Percentiles rank a stretch among this genome's conserved stretches.
Evolutionary conservation across 2,329 filamentous ascomycete species (phyloP).

Genomic region (Botrytis fabae): DNA sequence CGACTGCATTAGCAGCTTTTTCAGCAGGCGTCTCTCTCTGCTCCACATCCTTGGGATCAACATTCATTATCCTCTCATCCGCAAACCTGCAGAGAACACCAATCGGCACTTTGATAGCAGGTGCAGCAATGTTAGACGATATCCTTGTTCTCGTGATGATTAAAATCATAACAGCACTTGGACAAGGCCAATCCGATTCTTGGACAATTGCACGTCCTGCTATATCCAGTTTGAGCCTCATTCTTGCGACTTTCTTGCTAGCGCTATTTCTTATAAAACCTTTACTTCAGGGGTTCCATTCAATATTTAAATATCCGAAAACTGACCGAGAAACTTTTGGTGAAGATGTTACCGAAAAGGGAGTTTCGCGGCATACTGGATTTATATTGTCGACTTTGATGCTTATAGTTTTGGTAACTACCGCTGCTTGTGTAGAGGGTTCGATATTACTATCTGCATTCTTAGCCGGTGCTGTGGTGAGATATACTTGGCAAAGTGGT

Average conservation of each 20-base stretch:
- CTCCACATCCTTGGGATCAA: conserved; percentile 19
- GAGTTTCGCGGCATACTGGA: not conserved
- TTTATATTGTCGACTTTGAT: conserved; percentile 12
- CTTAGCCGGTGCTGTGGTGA: conserved; percentile 16
- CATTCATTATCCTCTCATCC: conserved; percentile 18
- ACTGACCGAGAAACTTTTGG: not conserved
- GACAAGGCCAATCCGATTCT: conserved; percentile 4
- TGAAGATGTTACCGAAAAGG: not conserved
- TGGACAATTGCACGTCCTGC: conserved; percentile 21
- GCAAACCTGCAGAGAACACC: conserved; percentile 22
- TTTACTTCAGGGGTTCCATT: not conserved
- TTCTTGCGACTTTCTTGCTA: not conserved
- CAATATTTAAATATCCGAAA: not conserved
- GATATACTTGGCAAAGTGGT: conserved; percentile 6
- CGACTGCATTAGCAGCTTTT: conserved; percentile 19
- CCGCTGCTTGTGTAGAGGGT: conserved; percentile 19
- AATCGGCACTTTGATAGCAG: conserved; percentile 18
- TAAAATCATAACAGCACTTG: conserved; percentile 16
- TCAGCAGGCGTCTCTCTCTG: conserved; percentile 20
- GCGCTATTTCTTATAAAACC: not conserved
- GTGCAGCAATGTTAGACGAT: conserved; percentile 19
- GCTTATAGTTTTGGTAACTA: conserved; percentile 8
- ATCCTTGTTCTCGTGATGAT: conserved; percentile 21
- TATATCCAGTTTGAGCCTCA: conserved; percentile 12
- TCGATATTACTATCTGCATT: conserved; percentile 16